phyloP scores from a whole-genome alignment of 108 stramenopile species.

The Cyclotella sp. region DNA sequence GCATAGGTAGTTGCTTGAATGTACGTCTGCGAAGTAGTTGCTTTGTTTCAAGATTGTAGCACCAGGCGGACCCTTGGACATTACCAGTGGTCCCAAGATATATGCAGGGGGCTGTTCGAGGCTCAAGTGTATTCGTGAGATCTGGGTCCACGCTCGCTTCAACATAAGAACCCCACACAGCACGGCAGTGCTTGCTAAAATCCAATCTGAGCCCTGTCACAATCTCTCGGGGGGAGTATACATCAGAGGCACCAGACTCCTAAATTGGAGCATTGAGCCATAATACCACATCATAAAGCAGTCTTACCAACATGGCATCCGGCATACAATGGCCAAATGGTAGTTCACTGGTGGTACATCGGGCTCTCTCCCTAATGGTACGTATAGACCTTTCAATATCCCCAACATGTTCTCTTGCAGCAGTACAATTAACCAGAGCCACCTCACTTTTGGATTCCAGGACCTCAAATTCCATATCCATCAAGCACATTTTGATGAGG shows the following conservation, averaged over 20 bases:
- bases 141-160: slow-evolving; percentile 28
- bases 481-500: background rate
- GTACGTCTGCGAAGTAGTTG: slow-evolving; percentile 12
- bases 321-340: slow-evolving; percentile 16
- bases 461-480: too few relatives aligned
- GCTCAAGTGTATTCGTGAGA: slow-evolving; percentile 16
- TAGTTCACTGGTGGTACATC: slow-evolving; percentile 10
- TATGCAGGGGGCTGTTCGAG: slow-evolving; percentile 22
- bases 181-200: slow-evolving; percentile 37
- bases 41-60: slow-evolving; percentile 24
- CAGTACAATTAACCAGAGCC: slow-evolving; percentile 27
- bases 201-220: slow-evolving; percentile 12
- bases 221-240: too few relatives aligned
- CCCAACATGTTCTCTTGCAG: slow-evolving; percentile 40
- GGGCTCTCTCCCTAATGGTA: slow-evolving; percentile 6
- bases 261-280: slow-evolving; percentile 37
- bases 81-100: slow-evolving; percentile 25
- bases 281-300: slow-evolving; percentile 17
- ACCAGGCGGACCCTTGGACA: slow-evolving; percentile 38
- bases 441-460: background rate
- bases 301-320: slow-evolving; percentile 4
- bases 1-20: slow-evolving; percentile 33
- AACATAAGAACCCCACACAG: slow-evolving; percentile 31
- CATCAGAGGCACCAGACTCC: slow-evolving; percentile 22
- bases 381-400: too few relatives aligned